Percentiles rank a stretch among this genome's conserved stretches.
Conservation (phyloP, 192 early-diverging fungal species). For the Entomortierella lignicola region DNA sequence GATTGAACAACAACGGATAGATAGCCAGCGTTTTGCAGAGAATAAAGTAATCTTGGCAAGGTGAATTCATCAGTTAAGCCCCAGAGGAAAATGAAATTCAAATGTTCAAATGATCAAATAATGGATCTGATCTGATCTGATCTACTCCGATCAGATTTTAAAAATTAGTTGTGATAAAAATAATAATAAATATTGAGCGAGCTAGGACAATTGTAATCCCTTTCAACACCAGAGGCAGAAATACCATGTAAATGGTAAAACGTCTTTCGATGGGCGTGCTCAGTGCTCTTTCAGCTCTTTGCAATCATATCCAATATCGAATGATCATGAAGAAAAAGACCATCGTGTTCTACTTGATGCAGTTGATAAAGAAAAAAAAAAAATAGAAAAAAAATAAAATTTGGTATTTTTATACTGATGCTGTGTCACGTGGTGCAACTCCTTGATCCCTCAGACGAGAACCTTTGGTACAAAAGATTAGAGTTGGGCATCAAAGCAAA, state of each 20-base stretch:
- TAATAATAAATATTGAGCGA: constrained; percentile 29
- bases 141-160: not conserved
- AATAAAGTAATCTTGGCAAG: constrained; percentile 25
- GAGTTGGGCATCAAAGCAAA: too few relatives aligned
- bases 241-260: constrained; percentile 20
- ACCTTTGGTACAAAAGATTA: too few relatives aligned
- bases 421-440: too few relatives aligned
- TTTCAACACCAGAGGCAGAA: constrained; percentile 51
- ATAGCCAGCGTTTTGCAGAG: not conserved
- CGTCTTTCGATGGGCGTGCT: constrained; percentile 53
- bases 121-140: constrained; percentile 1
- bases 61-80: too few relatives aligned
- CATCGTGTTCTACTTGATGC: constrained; percentile 53
- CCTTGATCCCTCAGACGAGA: too few relatives aligned
- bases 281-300: constrained; percentile 40
- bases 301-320: constrained; percentile 53
- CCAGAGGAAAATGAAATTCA: too few relatives aligned
- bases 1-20: constrained; percentile 8
- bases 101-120: constrained; percentile 6
- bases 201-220: constrained; percentile 27
- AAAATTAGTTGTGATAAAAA: not conserved
- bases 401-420: not conserved
- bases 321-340: constrained; percentile 20
- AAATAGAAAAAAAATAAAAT: not conserved
- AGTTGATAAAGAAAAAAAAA: constrained; percentile 20